Percentiles rank a stretch among this genome's conserved stretches.
phyloP scores from a whole-genome alignment of 2,329 filamentous ascomycete species.

The Bipolaris victoriae region DNA sequence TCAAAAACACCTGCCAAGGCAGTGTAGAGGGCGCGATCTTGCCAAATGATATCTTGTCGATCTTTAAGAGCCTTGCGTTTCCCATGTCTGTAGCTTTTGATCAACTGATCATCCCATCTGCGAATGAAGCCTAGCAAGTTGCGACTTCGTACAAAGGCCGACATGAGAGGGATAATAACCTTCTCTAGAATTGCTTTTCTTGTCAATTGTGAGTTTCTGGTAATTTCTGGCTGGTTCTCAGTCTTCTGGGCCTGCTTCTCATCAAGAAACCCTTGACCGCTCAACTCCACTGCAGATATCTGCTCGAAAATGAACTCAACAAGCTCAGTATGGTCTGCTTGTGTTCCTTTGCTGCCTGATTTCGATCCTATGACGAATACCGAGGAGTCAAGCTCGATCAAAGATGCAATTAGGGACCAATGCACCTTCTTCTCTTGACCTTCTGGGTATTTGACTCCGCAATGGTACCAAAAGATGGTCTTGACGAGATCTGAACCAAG shows the following conservation, averaged over 20 bases:
- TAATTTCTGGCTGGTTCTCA: not conserved
- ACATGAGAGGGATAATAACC: conserved; percentile 43
- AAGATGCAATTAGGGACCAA: conserved; percentile 43
- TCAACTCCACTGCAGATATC: conserved; percentile 31
- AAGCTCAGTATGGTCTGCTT: conserved; percentile 33
- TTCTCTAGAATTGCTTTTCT: conserved; percentile 16
- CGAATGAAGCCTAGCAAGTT: conserved; percentile 44
- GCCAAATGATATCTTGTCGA: conserved; percentile 36
- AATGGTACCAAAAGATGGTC: conserved; percentile 46
- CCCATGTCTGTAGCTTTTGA: conserved; percentile 21
- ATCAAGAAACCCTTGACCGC: conserved; percentile 17
- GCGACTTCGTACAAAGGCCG: conserved; percentile 43
- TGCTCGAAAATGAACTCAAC: conserved; percentile 37
- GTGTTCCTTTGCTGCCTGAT: conserved; percentile 12
- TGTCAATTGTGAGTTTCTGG: not conserved
- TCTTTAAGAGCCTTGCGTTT: conserved; percentile 29
- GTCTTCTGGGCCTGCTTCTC: not conserved
- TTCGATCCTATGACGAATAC: conserved; percentile 40
- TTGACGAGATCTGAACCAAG: conserved; percentile 38
- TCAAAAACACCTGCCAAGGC: conserved; percentile 38
- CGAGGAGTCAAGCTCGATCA: conserved; percentile 42
- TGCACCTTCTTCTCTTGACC: conserved; percentile 26
- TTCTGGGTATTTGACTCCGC: conserved; percentile 38
- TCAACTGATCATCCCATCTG: conserved; percentile 45
- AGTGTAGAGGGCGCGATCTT: conserved; percentile 30